Base-by-base conservation (phyloP, 345 rosid genomes). In the Capsella bursapastoris region DNA sequence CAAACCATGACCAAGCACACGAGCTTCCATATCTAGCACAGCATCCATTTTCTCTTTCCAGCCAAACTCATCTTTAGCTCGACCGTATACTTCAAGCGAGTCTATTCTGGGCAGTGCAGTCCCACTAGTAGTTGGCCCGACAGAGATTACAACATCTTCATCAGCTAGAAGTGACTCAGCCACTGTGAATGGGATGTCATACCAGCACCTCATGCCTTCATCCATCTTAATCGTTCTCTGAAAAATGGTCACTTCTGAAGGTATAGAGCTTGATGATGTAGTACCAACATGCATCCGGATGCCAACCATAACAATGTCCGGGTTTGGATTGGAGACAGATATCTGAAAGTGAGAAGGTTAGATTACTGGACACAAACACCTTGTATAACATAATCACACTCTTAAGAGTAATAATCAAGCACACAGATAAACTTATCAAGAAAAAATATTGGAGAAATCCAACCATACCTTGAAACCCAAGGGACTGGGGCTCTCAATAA, bases 1-100 rank as follows among this genome's bases (percentile, higher is more conserved):
- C 37, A 93, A 83, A 81, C 87, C 86, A 77, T 86, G 85, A 68
- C 97, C 97, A 70, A 91, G 97, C 59, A 86, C 86, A 80, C 87
- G 98, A 78, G 98, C 93, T 83, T 95, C 99, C 93, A 92, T 87
- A 68, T 92, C 98, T 82, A 94, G 71, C 47, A 90, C 88, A 63
- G 84, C 88, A 81, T 92, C 97, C 89, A 92, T 88, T 75, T 92
- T 92, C 81, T 95, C 99, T 82, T 95, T 95, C 99, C 99, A 95
- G 58, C 99, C 99, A 86, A 92, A 95, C 84, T 95, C 99, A 84
- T 95, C 98, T 84, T 95, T 95, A 77, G 92, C 89, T 57, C 92
- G 93, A 40, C 99, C 98, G 82, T 95, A 90, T 37, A 92, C 92
- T 85, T 95, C 99, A 77, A 95, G 98, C 7, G 84, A 84, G 35